Evolutionary conservation across 805 yeast species (phyloP).

Genomic region (Sugiyamaella lignohabitans): DNA sequence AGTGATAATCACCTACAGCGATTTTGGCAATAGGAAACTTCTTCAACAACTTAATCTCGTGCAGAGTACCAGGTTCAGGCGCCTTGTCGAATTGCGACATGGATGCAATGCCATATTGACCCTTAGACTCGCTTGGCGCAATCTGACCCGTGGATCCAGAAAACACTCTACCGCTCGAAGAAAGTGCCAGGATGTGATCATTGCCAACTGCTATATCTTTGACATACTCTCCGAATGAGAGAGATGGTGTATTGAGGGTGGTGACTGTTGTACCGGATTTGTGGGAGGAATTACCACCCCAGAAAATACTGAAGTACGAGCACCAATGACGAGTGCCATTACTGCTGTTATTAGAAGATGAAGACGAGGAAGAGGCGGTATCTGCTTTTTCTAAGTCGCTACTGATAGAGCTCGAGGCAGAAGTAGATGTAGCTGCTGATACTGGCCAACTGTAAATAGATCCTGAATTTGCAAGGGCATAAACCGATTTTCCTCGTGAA

Average conservation of each 20-base stretch:
- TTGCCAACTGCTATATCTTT: slow-evolving; percentile 55
- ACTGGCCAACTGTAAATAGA: slow-evolving; percentile 20
- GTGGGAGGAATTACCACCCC: slow-evolving; percentile 1
- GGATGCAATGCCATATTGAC: slow-evolving; percentile 80
- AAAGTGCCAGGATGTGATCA: slow-evolving; percentile 60
- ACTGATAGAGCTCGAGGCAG: not conserved
- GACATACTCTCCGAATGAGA: slow-evolving; percentile 43
- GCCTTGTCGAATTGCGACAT: slow-evolving; percentile 57
- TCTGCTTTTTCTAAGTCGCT: not conserved
- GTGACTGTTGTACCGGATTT: not conserved
- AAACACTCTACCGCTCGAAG: slow-evolving; percentile 54
- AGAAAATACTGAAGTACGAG: no score
- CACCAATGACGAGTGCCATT: not conserved
- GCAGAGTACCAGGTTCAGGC: slow-evolving; percentile 43
- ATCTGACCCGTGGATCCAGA: slow-evolving; percentile 51
- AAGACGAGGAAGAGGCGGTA: not conserved
- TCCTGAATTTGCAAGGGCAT: slow-evolving; percentile 39
- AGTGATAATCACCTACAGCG: slow-evolving; percentile 69
- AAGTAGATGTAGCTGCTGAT: not conserved
- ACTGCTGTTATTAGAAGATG: not conserved
- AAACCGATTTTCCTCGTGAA: slow-evolving; percentile 45
- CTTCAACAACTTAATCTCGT: slow-evolving; percentile 54
- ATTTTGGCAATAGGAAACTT: slow-evolving; percentile 47
- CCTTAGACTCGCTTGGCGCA: slow-evolving; percentile 35
- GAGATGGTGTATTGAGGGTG: slow-evolving; percentile 11